Conservation (phyloP, 495 filamentous ascomycete species). For the Xylaria venustula region DNA sequence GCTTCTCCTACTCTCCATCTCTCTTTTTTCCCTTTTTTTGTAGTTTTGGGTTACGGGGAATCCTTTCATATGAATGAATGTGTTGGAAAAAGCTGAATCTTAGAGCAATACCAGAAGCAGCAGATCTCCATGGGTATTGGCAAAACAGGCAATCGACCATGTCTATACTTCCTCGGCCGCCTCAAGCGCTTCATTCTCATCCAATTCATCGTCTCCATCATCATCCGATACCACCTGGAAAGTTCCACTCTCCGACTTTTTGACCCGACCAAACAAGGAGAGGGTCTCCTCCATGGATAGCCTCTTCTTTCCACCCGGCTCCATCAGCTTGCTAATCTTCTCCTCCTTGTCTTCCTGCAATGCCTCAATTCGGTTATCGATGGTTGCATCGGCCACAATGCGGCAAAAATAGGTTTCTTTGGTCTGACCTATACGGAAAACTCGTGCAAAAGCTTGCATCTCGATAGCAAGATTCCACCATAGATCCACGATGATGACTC, state of each 20-base stretch:
- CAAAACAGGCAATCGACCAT: too few species aligned
- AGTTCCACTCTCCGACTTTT: neutral
- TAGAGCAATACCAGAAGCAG: too few species aligned
- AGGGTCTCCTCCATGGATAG: neutral
- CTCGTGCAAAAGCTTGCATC: slow-evolving; percentile 59
- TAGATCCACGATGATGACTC: slow-evolving; percentile 43
- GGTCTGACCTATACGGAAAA: slow-evolving; percentile 62
- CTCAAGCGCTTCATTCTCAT: neutral
- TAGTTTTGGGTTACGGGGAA: too few species aligned
- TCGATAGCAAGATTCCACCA: slow-evolving; percentile 42
- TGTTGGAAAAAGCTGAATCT: too few species aligned
- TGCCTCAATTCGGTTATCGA: slow-evolving; percentile 52
- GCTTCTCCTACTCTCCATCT: too few species aligned
- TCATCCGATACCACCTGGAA: neutral
- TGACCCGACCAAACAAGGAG: neutral
- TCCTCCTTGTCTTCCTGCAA: slow-evolving; percentile 19
- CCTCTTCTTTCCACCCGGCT: neutral
- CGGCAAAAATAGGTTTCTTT: slow-evolving; percentile 54
- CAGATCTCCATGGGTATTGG: too few species aligned
- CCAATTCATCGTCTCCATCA: neutral
- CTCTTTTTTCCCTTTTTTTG: too few species aligned
- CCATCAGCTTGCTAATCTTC: neutral
- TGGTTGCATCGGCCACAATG: slow-evolving; percentile 47
- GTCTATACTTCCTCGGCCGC: neutral
- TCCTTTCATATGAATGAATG: too few species aligned